Conservation (phyloP, 2,329 filamentous ascomycete species). For the Stagonosporopsis vannaccii region DNA sequence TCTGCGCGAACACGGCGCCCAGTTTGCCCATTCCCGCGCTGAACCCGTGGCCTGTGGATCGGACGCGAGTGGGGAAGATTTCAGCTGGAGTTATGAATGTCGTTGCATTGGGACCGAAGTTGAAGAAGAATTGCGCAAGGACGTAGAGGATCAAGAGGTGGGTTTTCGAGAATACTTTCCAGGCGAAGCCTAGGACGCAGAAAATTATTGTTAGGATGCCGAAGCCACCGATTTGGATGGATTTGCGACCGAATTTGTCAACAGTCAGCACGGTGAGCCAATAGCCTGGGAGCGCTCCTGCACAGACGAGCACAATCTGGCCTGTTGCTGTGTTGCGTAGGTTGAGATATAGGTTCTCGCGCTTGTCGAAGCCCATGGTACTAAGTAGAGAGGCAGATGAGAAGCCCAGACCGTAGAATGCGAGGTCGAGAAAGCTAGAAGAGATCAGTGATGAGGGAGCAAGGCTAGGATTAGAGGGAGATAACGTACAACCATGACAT, state of each 20-base stretch:
- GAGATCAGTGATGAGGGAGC: conserved; percentile 3
- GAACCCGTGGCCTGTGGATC: conserved; percentile 58
- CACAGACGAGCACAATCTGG: conserved; percentile 79
- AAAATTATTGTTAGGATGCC: conserved; percentile 57
- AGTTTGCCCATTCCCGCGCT: conserved; percentile 59
- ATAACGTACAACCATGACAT: conserved; percentile 74
- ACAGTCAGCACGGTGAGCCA: conserved; percentile 80
- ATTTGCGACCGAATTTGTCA: conserved; percentile 78
- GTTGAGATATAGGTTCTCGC: conserved; percentile 69
- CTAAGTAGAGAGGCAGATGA: conserved; percentile 77
- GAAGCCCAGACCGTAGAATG: conserved; percentile 66
- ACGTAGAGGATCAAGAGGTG: conserved; percentile 57
- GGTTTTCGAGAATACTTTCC: conserved; percentile 52
- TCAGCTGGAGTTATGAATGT: conserved; percentile 62
- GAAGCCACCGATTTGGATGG: conserved; percentile 71
- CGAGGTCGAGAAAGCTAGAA: conserved; percentile 65
- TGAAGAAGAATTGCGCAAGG: conserved; percentile 61
- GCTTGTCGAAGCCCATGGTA: conserved; percentile 74
- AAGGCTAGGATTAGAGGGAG: neutral
- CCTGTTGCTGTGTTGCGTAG: conserved; percentile 79
- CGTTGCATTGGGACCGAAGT: conserved; percentile 61
- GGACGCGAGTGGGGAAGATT: conserved; percentile 60
- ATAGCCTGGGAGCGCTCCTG: conserved; percentile 81
- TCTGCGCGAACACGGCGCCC: conserved; percentile 59
- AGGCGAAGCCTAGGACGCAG: conserved; percentile 59